These are phyloP conservation scores for maize (Zea mays) DNA, from an alignment of 176 grass and related monocot species.

Conservation along the genomic window Zm-B73-REFERENCE-NAM-5.0 NC_050096.1:259227001-259227500, in stretches of 20 bases:
- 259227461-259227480: conserved; percentile 21
- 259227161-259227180: conserved; percentile 84
- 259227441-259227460: conserved; percentile 16
- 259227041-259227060: conserved; percentile 28
- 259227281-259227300: conserved; percentile 64
- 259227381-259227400: conserved; percentile 44
- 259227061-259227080: conserved; percentile 86
- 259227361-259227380: conserved; percentile 48
- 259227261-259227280: conserved; percentile 72
- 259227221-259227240: conserved; percentile 73
- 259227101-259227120: conserved; percentile 95
- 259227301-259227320: conserved; percentile 64
- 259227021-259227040: conserved; percentile 11
- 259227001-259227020: not conserved
- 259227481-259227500: conserved; percentile 54
- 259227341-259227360: conserved; percentile 51
- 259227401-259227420: conserved; percentile 46
- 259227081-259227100: conserved; percentile 81
- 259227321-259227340: conserved; percentile 42
- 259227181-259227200: conserved; percentile 91
- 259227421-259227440: conserved; percentile 1
- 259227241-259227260: conserved; percentile 79
- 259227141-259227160: conserved; percentile 88
- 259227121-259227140: conserved; percentile 94
- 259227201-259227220: conserved; percentile 83